Conservation (phyloP, 2,329 filamentous ascomycete species). For the Claviceps purpurea region DNA sequence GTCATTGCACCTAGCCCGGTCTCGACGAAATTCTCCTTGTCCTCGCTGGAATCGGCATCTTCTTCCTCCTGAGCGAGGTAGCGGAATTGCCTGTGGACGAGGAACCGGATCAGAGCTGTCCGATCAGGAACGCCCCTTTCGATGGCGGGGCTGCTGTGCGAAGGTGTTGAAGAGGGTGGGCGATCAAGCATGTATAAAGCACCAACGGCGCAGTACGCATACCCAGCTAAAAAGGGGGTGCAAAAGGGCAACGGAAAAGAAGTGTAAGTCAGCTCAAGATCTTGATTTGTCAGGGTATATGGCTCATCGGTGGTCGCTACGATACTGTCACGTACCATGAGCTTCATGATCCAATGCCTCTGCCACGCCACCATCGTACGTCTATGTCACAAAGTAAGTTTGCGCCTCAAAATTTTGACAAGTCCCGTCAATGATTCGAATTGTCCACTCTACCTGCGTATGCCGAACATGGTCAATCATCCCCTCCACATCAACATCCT, state of each 20-base stretch:
- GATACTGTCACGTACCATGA: constrained; percentile 44
- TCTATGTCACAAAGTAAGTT: constrained; percentile 28
- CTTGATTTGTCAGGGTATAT: too few species aligned
- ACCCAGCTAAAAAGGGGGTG: constrained; percentile 48
- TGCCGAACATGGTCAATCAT: constrained; percentile 58
- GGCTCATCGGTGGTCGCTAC: background rate
- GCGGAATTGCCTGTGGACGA: constrained; percentile 50
- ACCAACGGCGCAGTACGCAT: constrained; percentile 77
- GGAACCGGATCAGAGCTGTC: constrained; percentile 33
- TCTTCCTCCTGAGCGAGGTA: constrained; percentile 38
- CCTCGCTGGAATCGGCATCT: constrained; percentile 26
- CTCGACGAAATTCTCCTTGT: constrained; percentile 26
- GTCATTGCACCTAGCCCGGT: constrained; percentile 21
- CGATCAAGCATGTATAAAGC: constrained; percentile 64
- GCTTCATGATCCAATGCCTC: constrained; percentile 70
- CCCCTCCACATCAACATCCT: constrained; percentile 61
- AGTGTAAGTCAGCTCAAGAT: background rate
- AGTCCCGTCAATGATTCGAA: too few species aligned
- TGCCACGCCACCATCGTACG: constrained; percentile 74
- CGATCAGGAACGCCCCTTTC: constrained; percentile 22
- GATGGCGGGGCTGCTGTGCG: constrained; percentile 13
- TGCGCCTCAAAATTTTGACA: too few species aligned
- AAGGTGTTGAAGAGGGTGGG: constrained; percentile 25
- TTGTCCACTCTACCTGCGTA: constrained; percentile 32
- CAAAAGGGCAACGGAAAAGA: background rate